phyloP scores from a whole-genome alignment of 306 rosid genomes.

The Quercus engelmannii region DNA sequence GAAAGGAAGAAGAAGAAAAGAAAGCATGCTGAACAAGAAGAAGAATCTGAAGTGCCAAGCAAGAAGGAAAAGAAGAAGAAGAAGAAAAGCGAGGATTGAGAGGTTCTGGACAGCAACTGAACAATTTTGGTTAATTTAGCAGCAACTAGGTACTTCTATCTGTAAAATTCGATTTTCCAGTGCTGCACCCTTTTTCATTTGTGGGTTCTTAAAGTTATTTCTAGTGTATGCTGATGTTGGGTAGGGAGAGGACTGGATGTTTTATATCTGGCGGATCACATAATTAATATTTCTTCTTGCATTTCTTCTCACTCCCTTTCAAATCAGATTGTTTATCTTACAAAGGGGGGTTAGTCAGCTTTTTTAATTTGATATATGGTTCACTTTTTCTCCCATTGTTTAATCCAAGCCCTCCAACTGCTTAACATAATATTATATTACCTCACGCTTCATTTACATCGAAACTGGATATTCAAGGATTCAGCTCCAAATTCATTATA shows the following conservation, averaged over 20 bases:
- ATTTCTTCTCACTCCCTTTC: not conserved
- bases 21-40: conserved; percentile 38
- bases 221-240: conserved; percentile 2
- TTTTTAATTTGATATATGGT: not conserved
- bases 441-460: no score
- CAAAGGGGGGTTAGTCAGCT: no score
- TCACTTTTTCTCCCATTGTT: no score
- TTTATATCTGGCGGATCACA: not conserved
- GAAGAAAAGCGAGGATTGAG: conserved; percentile 44
- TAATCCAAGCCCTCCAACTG: no score
- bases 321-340: not conserved
- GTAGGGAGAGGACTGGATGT: not conserved
- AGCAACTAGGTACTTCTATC: conserved; percentile 1
- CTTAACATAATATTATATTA: no score
- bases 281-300: not conserved
- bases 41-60: conserved; percentile 41
- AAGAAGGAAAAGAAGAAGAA: conserved; percentile 55
- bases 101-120: not conserved
- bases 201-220: conserved; percentile 13
- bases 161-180: conserved; percentile 20
- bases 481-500: no score
- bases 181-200: not conserved
- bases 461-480: no score
- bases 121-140: conserved; percentile 38
- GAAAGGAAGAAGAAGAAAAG: conserved; percentile 56